phyloP scores from a whole-genome alignment of 768 basidiomycete species.

The Tricholoma furcatifolium region DNA sequence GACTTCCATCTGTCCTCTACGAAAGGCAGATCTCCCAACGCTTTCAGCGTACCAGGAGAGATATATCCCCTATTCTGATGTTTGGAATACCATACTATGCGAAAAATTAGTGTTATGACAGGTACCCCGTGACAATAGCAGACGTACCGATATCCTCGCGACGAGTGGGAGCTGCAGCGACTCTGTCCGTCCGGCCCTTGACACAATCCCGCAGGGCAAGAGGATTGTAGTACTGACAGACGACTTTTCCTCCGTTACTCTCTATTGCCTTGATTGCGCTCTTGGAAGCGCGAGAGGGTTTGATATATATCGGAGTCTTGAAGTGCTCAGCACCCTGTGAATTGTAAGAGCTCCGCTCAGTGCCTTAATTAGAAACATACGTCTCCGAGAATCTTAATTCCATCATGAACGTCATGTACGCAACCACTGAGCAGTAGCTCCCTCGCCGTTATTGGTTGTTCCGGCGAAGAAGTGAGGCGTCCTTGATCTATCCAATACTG shows the following conservation, averaged over 20 bases:
- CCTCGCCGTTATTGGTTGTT: conserved; percentile 83
- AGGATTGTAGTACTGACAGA: conserved; percentile 90
- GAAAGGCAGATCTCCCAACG: conserved; percentile 51
- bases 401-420: conserved; percentile 85
- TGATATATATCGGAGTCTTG: conserved; percentile 72
- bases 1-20: conserved; percentile 70
- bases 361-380: conserved; percentile 40
- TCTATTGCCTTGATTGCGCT: conserved; percentile 87
- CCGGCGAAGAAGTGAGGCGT: conserved; percentile 72
- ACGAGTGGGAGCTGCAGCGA: conserved; percentile 79
- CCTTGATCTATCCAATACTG: conserved; percentile 91
- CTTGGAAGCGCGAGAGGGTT: conserved; percentile 82
- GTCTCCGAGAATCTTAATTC: conserved; percentile 87
- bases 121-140: neutral
- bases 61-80: conserved; percentile 76
- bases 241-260: conserved; percentile 74
- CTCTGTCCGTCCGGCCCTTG: conserved; percentile 67
- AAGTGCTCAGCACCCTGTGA: conserved; percentile 64
- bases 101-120: neutral
- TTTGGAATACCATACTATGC: conserved; percentile 74
- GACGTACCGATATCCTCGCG: conserved; percentile 79
- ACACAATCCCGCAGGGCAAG: conserved; percentile 80
- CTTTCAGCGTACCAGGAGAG: conserved; percentile 54
- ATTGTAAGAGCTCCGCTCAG: neutral
- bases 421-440: conserved; percentile 86